Conservation (phyloP, 345 rosid genomes). For the Corchorus olitorius region DNA sequence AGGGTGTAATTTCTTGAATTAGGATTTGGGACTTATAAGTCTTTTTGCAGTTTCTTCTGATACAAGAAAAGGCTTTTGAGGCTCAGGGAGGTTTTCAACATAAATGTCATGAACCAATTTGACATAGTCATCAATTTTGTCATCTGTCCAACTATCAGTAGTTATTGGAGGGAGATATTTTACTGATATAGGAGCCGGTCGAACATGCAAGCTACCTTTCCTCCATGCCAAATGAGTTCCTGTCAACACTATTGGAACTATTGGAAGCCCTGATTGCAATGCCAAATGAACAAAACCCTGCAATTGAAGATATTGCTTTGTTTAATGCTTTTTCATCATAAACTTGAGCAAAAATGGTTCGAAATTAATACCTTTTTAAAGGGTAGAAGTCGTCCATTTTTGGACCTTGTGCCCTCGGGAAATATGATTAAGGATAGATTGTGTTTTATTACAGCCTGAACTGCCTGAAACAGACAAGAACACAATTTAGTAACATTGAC, state of each 20-base stretch:
- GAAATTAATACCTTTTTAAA: conserved; percentile 47
- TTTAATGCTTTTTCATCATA: neutral
- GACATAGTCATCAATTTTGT: conserved; percentile 26
- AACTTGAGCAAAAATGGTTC: neutral
- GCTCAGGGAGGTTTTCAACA: conserved; percentile 33
- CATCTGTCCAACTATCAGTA: conserved; percentile 34
- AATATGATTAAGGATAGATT: conserved; percentile 52
- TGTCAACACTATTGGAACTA: conserved; percentile 47
- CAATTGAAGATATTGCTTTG: neutral
- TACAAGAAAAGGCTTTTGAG: conserved; percentile 35
- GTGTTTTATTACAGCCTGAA: conserved; percentile 34
- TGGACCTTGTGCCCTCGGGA: conserved; percentile 66
- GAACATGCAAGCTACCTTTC: conserved; percentile 52
- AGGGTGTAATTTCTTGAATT: too few relatives aligned
- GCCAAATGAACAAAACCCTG: conserved; percentile 68
- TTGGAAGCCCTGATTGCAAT: conserved; percentile 46
- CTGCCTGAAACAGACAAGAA: conserved; percentile 33
- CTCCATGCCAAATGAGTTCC: conserved; percentile 68
- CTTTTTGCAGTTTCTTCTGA: neutral
- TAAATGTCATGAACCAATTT: conserved; percentile 35
- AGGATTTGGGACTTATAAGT: neutral
- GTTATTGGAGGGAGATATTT: conserved; percentile 53
- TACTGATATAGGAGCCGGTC: conserved; percentile 52
- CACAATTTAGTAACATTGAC: neutral
- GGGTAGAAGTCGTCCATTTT: conserved; percentile 50